Base-by-base conservation (phyloP, 345 rosid species). In the Populus alba region DNA sequence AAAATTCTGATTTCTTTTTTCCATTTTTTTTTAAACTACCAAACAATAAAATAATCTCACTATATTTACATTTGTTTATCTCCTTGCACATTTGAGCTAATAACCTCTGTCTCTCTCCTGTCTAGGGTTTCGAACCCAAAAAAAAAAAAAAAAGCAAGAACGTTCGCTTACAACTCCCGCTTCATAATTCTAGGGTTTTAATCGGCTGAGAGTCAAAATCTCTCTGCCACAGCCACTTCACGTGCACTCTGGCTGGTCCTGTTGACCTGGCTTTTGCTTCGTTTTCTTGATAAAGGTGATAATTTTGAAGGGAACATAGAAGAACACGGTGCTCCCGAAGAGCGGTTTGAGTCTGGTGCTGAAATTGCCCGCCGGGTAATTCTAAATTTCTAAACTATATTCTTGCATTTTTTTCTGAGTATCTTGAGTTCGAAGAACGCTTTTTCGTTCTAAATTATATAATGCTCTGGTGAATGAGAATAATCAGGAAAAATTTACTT, bases 301-400 rank as follows among this genome's bases (percentile, higher is more conserved):
- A 85, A 77, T 23, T 90, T 81, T 51, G 92, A 85, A 37, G 68
- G 88, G 45, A 90, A 71, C 76, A 47, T 80, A 45, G 91, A 85
- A 73, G 85, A 88, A 47, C 89, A 77, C 73, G 75, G 80, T 0
- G 81, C 86, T 2, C 87, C 85, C 5, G 90, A 86, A 78, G 97
- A 90, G 35, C 92, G 88, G 35, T 59, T 65, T 11, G 96, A 88
- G 77, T 86, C 94, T 72, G 91, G 86, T 3, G 96, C 80, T 68
- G 92, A 93, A 80, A 89, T 87, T 73, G 78, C 87, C 5, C 89
- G 93, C 47, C 85, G 97, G 96, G 97, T 93, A 89, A 67, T 62
- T 43, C 65, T 29, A 66, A 27, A 27, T 27, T 27, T 27, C 27
- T 27, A 27, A 37, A 23, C 37, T 69, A 12, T 37, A 18, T 12